These are phyloP conservation scores for Saitozyma sp. DNA, from an alignment of 768 basidiomycete genomes.

Conservation along the genomic window DNA sequence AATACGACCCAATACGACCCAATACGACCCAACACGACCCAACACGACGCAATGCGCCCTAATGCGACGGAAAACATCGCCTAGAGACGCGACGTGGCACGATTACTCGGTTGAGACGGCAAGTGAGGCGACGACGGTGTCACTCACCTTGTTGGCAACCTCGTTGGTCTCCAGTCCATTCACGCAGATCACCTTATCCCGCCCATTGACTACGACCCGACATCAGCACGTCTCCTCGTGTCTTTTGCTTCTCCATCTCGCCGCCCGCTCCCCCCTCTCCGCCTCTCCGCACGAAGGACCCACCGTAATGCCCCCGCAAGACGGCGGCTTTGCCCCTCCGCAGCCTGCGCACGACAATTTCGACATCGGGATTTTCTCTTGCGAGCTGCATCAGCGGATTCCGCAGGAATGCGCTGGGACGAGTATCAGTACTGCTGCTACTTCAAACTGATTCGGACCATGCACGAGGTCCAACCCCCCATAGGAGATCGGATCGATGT, in stretches of 20 bases:
- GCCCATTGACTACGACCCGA: slow-evolving; percentile 41
- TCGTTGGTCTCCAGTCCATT: slow-evolving; percentile 43
- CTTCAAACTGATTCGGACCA: neutral
- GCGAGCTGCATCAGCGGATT: slow-evolving; percentile 40
- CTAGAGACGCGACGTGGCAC: neutral
- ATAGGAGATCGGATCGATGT: too few species aligned
- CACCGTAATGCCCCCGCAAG: slow-evolving; percentile 50
- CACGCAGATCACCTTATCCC: slow-evolving; percentile 53
- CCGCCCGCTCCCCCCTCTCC: too few species aligned
- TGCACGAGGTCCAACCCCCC: too few species aligned
- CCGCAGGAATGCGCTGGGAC: slow-evolving; percentile 40
- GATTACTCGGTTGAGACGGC: neutral
- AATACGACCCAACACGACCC: neutral
- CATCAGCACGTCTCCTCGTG: neutral
- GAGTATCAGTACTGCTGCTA: neutral
- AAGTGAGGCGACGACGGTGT: too few species aligned
- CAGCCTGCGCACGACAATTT: slow-evolving; percentile 44
- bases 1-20: neutral
- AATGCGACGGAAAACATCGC: neutral
- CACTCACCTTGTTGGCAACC: slow-evolving; percentile 44
- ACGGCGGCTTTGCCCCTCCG: slow-evolving; percentile 46
- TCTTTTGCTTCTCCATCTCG: too few species aligned
- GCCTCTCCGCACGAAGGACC: slow-evolving; percentile 10
- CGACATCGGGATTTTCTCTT: slow-evolving; percentile 49
- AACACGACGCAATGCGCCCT: too few species aligned